Evolutionary conservation across 2,329 filamentous ascomycete genomes (phyloP).

Genomic region (Fusarium subtropicale): DNA sequence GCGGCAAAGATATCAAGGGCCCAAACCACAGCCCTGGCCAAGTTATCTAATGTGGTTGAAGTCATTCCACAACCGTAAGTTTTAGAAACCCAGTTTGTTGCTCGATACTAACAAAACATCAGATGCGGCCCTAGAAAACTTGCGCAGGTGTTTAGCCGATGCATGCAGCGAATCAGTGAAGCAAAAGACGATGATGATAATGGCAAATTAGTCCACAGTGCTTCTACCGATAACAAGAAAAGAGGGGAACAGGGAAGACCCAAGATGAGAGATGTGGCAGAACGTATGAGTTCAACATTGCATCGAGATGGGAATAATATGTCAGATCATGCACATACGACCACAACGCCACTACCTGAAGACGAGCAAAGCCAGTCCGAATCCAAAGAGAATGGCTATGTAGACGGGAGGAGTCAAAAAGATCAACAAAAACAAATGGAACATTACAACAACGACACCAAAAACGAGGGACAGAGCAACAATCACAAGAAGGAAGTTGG

Average conservation of each 20-base stretch:
- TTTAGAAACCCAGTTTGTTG: fast-evolving
- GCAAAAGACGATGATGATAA: background rate
- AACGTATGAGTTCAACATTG: conserved; percentile 1
- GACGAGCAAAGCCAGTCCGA: background rate
- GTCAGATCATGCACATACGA: background rate
- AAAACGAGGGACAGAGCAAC: background rate
- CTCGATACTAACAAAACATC: background rate
- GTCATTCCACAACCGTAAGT: conserved; percentile 51
- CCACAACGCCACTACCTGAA: background rate
- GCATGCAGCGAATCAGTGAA: conserved; percentile 25
- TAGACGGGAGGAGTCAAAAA: background rate
- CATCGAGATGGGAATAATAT: background rate
- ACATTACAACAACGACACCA: background rate
- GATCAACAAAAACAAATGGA: background rate
- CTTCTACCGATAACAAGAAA: background rate
- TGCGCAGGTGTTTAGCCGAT: conserved; percentile 46
- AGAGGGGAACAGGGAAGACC: background rate
- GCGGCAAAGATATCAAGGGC: conserved; percentile 43
- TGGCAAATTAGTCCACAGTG: background rate
- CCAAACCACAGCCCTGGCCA: conserved; percentile 38
- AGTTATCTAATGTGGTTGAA: conserved; percentile 47
- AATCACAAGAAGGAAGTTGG: background rate
- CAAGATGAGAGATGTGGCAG: background rate
- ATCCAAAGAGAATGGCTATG: background rate
- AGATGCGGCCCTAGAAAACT: conserved; percentile 49